phyloP scores from a whole-genome alignment of 179 eudicot species.

The Nepenthes alata region DNA sequence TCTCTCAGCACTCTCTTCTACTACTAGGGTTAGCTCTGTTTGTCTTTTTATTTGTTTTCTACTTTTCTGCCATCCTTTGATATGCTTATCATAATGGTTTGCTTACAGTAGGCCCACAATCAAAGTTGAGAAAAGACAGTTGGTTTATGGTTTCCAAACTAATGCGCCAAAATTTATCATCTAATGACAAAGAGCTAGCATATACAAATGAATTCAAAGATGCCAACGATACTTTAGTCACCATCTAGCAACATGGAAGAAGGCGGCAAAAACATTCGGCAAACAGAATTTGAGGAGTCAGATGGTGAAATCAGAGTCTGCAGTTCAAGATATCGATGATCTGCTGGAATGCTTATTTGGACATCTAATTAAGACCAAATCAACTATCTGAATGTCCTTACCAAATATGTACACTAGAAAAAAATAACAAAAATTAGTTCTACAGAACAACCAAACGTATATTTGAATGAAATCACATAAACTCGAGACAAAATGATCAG shows the following conservation, averaged over 20 bases:
- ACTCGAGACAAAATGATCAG: too few relatives aligned
- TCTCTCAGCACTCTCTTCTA: too few relatives aligned
- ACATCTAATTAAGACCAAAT: conserved; percentile 11
- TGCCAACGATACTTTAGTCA: conserved; percentile 2
- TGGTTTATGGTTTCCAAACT: conserved; percentile 17
- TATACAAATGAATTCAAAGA: conserved; percentile 11
- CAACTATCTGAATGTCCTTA: conserved; percentile 11
- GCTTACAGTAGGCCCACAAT: too few relatives aligned
- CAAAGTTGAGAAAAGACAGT: conserved; percentile 15
- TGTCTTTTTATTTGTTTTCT: too few relatives aligned
- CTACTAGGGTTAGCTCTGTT: too few relatives aligned
- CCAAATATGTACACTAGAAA: not conserved
- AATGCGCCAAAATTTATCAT: not conserved
- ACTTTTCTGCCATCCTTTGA: too few relatives aligned
- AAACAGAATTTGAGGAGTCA: not conserved
- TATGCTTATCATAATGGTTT: too few relatives aligned
- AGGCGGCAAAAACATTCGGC: not conserved
- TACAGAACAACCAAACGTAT: not conserved
- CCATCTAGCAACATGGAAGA: not conserved
- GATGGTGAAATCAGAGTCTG: conserved; percentile 1
- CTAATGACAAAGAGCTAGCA: not conserved
- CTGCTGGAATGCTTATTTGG: conserved; percentile 8
- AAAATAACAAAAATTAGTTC: too few relatives aligned
- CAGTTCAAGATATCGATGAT: conserved; percentile 7
- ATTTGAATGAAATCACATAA: not conserved